Percentiles rank a stretch among this genome's conserved stretches.
Conservation (phyloP, 2,329 filamentous ascomycete genomes). For the Colletotrichum tabaci region DNA sequence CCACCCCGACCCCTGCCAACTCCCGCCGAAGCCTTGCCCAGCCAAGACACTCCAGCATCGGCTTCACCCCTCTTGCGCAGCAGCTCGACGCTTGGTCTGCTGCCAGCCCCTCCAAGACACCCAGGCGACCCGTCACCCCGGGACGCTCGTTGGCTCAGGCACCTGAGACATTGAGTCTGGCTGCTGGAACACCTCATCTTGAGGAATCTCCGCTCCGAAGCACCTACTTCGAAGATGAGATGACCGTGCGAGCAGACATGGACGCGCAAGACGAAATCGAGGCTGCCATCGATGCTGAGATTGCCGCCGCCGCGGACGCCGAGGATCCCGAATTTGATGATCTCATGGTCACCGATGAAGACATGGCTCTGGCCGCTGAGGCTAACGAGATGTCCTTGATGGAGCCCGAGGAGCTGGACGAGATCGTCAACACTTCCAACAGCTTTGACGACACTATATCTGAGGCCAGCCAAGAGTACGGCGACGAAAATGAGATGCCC, state of each 20-base stretch:
- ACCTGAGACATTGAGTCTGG: not conserved
- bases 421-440: slow-evolving; percentile 48
- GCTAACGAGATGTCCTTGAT: slow-evolving; percentile 73
- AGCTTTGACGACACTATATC: slow-evolving; percentile 66
- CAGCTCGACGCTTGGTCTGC: slow-evolving; percentile 76
- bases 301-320: slow-evolving; percentile 47
- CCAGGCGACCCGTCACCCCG: slow-evolving; percentile 12
- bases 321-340: slow-evolving; percentile 59
- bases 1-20: slow-evolving; percentile 59
- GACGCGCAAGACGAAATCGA: slow-evolving; percentile 51
- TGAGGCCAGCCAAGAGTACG: slow-evolving; percentile 76
- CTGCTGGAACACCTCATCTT: slow-evolving; percentile 44
- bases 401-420: slow-evolving; percentile 59
- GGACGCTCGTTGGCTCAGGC: slow-evolving; percentile 1
- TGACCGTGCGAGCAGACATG: slow-evolving; percentile 60
- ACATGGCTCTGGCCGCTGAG: slow-evolving; percentile 70
- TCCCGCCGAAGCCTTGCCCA: slow-evolving; percentile 49
- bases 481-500: slow-evolving; percentile 75
- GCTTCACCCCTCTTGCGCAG: slow-evolving; percentile 75
- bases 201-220: slow-evolving; percentile 59
- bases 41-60: slow-evolving; percentile 55
- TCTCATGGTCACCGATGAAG: slow-evolving; percentile 67
- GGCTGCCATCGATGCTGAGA: slow-evolving; percentile 55
- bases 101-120: slow-evolving; percentile 66
- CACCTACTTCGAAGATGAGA: slow-evolving; percentile 75